These are phyloP conservation scores for Saccharomycodes ludwigii DNA, from an alignment of 805 yeast species.

Conservation along the genomic window DNA sequence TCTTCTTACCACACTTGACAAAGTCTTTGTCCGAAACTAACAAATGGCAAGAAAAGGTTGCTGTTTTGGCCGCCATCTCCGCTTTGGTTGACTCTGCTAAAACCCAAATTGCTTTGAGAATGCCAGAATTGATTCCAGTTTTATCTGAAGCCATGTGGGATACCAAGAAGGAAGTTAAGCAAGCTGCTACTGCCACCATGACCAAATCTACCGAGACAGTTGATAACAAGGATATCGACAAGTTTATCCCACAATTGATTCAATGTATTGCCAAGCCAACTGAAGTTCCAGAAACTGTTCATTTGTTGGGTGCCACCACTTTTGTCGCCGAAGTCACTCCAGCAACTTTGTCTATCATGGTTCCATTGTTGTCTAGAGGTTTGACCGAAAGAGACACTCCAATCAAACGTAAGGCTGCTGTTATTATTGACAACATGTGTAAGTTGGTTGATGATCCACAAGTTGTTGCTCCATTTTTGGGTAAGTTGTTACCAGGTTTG, in stretches of 20 bases:
- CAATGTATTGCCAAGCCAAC: constrained; percentile 94
- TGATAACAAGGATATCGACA: constrained; percentile 98
- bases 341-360: constrained; percentile 99
- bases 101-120: constrained; percentile 92
- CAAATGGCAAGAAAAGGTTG: constrained; percentile 98
- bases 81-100: constrained; percentile 89
- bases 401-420: constrained; percentile 99
- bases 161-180: constrained; percentile 96
- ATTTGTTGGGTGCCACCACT: constrained; percentile 97
- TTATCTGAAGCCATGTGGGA: constrained; percentile 99
- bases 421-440: constrained; percentile 99
- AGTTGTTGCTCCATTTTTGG: constrained; percentile 98
- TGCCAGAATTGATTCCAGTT: constrained; percentile 98
- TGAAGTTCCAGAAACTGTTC: constrained; percentile 98
- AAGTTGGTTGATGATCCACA: constrained; percentile 99
- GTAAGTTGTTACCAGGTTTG: constrained; percentile 90
- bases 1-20: constrained; percentile 71
- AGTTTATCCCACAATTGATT: constrained; percentile 96
- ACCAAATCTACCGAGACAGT: constrained; percentile 94
- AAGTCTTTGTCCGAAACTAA: constrained; percentile 53
- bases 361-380: constrained; percentile 98
- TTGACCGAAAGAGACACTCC: constrained; percentile 99
- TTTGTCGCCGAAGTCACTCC: constrained; percentile 99
- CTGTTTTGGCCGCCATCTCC: constrained; percentile 75
- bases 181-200: constrained; percentile 91